A percentile compares a stretch with the other conserved stretches of the same genome.
Conservation (phyloP, 805 yeast genomes). For the Pichia heedii region DNA sequence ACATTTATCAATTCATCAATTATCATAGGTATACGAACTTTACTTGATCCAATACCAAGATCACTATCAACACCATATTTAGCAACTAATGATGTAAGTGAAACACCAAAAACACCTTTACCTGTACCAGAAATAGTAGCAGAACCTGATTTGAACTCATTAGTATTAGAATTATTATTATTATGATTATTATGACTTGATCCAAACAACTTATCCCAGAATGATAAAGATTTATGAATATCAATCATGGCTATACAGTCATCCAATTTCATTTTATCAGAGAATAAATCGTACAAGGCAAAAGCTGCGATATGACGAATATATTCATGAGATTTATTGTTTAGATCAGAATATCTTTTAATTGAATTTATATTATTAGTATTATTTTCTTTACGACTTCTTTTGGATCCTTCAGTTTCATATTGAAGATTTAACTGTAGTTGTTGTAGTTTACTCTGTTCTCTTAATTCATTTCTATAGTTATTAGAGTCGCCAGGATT, state of each 20-base stretch:
- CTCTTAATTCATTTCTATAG: not conserved
- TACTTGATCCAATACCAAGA: slow-evolving; percentile 74
- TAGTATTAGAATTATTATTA: slow-evolving; percentile 4
- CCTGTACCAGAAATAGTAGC: slow-evolving; percentile 12
- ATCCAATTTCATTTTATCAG: slow-evolving; percentile 24
- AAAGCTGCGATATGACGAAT: slow-evolving; percentile 52
- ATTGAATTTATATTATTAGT: not conserved
- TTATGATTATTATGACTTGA: slow-evolving; percentile 5
- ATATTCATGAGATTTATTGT: slow-evolving; percentile 46
- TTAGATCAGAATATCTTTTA: slow-evolving; percentile 51
- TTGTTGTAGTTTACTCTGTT: not conserved
- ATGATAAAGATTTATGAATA: slow-evolving; percentile 34
- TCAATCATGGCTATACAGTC: slow-evolving; percentile 36
- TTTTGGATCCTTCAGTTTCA: not conserved
- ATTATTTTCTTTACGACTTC: not conserved
- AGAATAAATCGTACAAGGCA: slow-evolving; percentile 33
- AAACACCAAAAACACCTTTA: slow-evolving; percentile 64
- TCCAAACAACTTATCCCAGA: slow-evolving; percentile 44
- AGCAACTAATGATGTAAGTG: slow-evolving; percentile 57
- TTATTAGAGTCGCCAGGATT: not conserved
- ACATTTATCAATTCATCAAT: slow-evolving; percentile 81
- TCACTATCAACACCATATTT: slow-evolving; percentile 77
- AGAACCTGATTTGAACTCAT: slow-evolving; percentile 14
- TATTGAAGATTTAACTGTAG: not conserved
- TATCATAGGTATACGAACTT: slow-evolving; percentile 72